phyloP scores from a whole-genome alignment of 2,329 filamentous ascomycete species.

The Fusarium drepaniforme region DNA sequence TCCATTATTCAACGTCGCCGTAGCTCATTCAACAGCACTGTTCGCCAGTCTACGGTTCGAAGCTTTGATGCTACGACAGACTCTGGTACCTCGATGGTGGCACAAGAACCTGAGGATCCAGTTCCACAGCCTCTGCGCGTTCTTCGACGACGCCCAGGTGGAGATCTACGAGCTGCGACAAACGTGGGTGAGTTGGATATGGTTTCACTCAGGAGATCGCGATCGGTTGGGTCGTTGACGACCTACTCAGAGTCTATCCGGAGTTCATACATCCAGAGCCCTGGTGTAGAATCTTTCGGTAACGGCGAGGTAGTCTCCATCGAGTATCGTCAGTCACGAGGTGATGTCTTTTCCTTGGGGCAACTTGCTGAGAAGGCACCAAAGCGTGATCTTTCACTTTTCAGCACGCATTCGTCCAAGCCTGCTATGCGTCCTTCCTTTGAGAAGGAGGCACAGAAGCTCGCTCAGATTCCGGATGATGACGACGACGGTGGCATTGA shows the following conservation, averaged over 20 bases:
- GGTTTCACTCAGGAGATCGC: slow-evolving; percentile 62
- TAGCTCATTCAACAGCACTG: slow-evolving; percentile 70
- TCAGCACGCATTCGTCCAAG: slow-evolving; percentile 73
- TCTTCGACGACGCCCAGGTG: slow-evolving; percentile 79
- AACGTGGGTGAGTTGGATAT: slow-evolving; percentile 73
- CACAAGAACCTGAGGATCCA: slow-evolving; percentile 53
- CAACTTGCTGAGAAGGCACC: slow-evolving; percentile 65
- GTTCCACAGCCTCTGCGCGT: slow-evolving; percentile 69
- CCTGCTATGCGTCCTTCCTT: slow-evolving; percentile 80
- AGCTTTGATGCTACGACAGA: slow-evolving; percentile 71
- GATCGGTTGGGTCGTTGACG: slow-evolving; percentile 70
- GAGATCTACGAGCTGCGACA: slow-evolving; percentile 77
- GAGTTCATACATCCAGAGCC: slow-evolving; percentile 66
- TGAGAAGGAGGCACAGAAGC: slow-evolving; percentile 86
- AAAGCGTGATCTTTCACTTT: slow-evolving; percentile 64
- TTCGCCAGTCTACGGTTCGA: slow-evolving; percentile 62
- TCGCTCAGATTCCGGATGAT: slow-evolving; percentile 91
- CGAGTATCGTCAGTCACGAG: slow-evolving; percentile 46
- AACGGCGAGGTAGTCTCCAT: slow-evolving; percentile 35
- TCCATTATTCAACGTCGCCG: slow-evolving; percentile 67
- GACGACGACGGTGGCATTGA: slow-evolving; percentile 87
- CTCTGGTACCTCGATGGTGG: slow-evolving; percentile 63
- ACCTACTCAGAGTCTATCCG: slow-evolving; percentile 71
- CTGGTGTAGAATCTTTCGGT: slow-evolving; percentile 45
- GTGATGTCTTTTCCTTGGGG: slow-evolving; percentile 68